phyloP scores from a whole-genome alignment of 78 protist species.

The Diacronema lutheri region DNA sequence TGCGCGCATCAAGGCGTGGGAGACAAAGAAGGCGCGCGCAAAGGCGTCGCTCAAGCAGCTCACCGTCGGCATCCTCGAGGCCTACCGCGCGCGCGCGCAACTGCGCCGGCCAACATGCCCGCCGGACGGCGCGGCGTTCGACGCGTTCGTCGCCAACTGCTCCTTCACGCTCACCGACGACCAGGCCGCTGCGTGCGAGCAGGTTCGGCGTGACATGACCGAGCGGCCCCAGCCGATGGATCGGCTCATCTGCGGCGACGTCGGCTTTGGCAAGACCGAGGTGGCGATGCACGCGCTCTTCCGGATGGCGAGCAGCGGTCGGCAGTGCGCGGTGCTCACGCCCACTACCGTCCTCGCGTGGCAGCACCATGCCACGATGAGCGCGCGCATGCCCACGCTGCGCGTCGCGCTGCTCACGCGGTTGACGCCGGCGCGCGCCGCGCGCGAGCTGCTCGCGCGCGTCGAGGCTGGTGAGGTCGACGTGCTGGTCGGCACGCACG shows the following conservation, averaged over 20 bases:
- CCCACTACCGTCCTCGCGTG: conserved; percentile 52
- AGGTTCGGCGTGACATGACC: conserved; percentile 3
- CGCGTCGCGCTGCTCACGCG: not conserved
- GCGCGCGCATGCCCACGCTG: conserved; percentile 14
- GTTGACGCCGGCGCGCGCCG: not conserved
- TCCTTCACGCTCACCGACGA: not conserved
- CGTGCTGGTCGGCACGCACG: conserved; percentile 6
- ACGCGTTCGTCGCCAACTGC: not conserved
- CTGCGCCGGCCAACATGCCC: not conserved
- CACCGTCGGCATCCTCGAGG: not conserved
- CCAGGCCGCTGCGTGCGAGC: not conserved
- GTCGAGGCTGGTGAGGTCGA: not conserved
- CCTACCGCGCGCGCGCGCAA: not conserved
- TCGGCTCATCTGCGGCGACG: conserved; percentile 16
- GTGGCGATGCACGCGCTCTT: conserved; percentile 42
- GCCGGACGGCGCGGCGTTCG: not conserved
- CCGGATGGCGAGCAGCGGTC: not conserved
- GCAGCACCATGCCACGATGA: conserved; percentile 21
- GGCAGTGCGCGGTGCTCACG: conserved; percentile 30
- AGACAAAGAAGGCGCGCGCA: not conserved
- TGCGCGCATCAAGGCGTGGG: not conserved
- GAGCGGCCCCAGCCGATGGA: conserved; percentile 9
- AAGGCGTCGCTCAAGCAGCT: not conserved
- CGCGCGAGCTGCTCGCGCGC: not conserved
- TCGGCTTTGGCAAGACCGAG: conserved; percentile 30